Evolutionary conservation across 768 basidiomycete genomes (phyloP).

Genomic region (Coprinopsis strossmayeri): DNA sequence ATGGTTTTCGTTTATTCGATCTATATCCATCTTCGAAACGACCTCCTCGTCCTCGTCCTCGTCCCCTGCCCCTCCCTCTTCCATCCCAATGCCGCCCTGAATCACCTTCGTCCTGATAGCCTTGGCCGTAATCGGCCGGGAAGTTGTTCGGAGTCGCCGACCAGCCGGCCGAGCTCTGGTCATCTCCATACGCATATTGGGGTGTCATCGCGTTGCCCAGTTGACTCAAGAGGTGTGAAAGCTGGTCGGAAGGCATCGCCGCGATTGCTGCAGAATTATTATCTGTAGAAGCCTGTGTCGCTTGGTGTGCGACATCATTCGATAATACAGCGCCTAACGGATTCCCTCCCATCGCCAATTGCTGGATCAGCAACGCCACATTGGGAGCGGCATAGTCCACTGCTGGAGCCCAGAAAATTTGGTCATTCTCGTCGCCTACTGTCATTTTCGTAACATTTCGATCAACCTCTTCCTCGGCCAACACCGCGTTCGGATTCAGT

Average conservation of each 20-base stretch:
- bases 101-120: conserved; percentile 39
- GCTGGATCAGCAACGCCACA: conserved; percentile 15
- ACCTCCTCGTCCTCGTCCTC: conserved; percentile 47
- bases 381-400: conserved; percentile 15
- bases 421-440: conserved; percentile 57
- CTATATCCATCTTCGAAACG: conserved; percentile 54
- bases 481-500: conserved; percentile 45
- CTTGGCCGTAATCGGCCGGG: conserved; percentile 46
- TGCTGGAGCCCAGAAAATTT: conserved; percentile 55
- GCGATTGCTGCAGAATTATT: conserved; percentile 9
- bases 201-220: neutral
- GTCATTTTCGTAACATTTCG: conserved; percentile 58
- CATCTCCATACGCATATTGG: conserved; percentile 24
- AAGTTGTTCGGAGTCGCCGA: conserved; percentile 31
- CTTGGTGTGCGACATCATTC: conserved; percentile 5
- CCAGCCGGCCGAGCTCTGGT: conserved; percentile 25
- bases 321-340: conserved; percentile 5
- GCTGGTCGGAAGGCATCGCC: conserved; percentile 6
- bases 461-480: conserved; percentile 68
- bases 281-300: conserved; percentile 23
- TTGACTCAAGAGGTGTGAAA: conserved; percentile 2
- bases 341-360: conserved; percentile 23
- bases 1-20: conserved; percentile 82
- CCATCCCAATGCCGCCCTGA: conserved; percentile 39
- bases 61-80: conserved; percentile 50